These are phyloP conservation scores for Cladosporium sp. DNA, from an alignment of 2,329 filamentous ascomycete species.

Conservation along the genomic window DNA sequence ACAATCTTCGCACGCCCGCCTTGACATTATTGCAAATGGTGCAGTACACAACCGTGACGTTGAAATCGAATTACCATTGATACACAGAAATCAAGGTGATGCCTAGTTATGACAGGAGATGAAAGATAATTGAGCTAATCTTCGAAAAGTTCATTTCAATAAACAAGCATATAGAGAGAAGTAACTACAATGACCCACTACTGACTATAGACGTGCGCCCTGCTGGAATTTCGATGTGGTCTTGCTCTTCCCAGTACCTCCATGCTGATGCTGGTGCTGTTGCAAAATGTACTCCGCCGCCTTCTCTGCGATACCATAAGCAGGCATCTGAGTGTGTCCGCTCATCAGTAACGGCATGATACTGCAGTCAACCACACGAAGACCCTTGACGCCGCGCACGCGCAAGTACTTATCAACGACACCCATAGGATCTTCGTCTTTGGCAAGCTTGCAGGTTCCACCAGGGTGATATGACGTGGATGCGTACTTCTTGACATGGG, in stretches of 20 bases:
- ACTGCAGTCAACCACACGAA: conserved; percentile 53
- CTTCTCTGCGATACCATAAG: conserved; percentile 56
- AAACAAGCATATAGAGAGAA: no score
- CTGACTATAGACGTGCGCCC: not conserved
- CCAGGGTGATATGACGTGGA: conserved; percentile 49
- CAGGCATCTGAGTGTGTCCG: conserved; percentile 55
- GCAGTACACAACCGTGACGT: no score
- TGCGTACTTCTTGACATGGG: conserved; percentile 54
- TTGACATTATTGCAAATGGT: no score
- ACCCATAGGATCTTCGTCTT: conserved; percentile 43
- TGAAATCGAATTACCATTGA: no score
- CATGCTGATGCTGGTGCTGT: conserved; percentile 4
- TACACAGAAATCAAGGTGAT: no score
- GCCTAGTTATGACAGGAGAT: no score
- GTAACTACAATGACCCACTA: no score
- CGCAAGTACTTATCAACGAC: conserved; percentile 53
- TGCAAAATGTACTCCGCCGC: conserved; percentile 50
- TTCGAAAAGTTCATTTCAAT: no score
- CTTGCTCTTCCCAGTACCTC: not conserved
- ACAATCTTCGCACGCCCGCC: no score
- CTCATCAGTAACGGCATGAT: conserved; percentile 50
- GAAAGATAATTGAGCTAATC: no score
- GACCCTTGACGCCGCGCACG: conserved; percentile 48
- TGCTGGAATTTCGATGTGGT: not conserved
- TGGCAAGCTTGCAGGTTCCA: conserved; percentile 56